Conservation (phyloP, 352 stramenopile species). For the Pythium rhizo-oryzae region DNA sequence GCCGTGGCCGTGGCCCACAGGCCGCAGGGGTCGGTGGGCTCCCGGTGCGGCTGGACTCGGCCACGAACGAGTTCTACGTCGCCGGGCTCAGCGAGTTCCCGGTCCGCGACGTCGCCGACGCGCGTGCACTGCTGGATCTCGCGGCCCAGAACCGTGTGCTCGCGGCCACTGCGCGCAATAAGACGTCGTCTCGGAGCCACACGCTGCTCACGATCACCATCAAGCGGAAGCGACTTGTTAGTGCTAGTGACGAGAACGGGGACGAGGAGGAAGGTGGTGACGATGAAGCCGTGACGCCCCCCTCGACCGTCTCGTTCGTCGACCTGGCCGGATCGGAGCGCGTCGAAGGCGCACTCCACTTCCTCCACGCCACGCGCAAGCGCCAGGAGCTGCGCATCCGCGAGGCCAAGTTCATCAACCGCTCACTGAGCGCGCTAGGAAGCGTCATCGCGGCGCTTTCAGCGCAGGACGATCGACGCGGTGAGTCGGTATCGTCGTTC, state of each 20-base stretch:
- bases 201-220: constrained; percentile 65
- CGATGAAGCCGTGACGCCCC: constrained; percentile 8
- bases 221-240: not conserved
- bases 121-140: constrained; percentile 45
- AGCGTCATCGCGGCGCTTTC: constrained; percentile 65
- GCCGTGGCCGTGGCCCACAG: too few species aligned
- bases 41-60: constrained; percentile 44
- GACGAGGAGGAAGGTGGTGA: constrained; percentile 21
- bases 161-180: constrained; percentile 59
- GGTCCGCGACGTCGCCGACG: constrained; percentile 49
- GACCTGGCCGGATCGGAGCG: constrained; percentile 74
- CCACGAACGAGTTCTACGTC: constrained; percentile 62
- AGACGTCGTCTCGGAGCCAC: constrained; percentile 73
- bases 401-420: constrained; percentile 83
- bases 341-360: constrained; percentile 54
- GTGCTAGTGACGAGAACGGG: not conserved
- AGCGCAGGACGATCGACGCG: constrained; percentile 11
- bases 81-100: constrained; percentile 57
- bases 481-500: not conserved
- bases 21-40: constrained; percentile 29
- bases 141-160: constrained; percentile 57
- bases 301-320: constrained; percentile 64
- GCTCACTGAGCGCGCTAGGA: constrained; percentile 66
- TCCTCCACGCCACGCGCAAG: constrained; percentile 49
- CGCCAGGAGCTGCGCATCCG: constrained; percentile 65